A percentile compares a stretch with the other conserved stretches of the same genome.
Evolutionary conservation across 805 yeast species (phyloP).

Genomic region (Candida ipomoeae): DNA sequence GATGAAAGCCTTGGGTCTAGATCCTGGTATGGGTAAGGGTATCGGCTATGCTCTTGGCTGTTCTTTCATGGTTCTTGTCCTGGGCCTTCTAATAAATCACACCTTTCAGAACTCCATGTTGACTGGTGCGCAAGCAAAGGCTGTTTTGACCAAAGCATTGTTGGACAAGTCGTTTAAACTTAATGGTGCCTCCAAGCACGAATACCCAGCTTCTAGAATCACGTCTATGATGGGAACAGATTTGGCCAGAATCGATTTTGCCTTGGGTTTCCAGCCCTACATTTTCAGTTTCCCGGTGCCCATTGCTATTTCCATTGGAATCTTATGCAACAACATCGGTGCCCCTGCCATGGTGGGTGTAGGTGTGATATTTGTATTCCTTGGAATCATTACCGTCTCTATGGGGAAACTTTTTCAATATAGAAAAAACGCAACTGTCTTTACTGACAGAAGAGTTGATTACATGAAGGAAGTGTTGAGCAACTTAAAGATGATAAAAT

Average conservation of each 20-base stretch:
- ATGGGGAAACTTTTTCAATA: conserved; percentile 51
- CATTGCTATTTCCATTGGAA: conserved; percentile 56
- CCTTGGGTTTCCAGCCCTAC: conserved; percentile 65
- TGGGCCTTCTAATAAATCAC: conserved; percentile 48
- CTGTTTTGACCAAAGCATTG: conserved; percentile 66
- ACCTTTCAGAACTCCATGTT: conserved; percentile 57
- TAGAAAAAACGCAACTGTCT: conserved; percentile 54
- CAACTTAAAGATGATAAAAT: conserved; percentile 77
- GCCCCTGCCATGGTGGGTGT: conserved; percentile 70
- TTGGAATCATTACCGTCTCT: conserved; percentile 39
- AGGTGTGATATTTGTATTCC: conserved; percentile 50
- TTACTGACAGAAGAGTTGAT: conserved; percentile 74
- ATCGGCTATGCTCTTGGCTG: conserved; percentile 41
- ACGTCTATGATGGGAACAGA: conserved; percentile 82
- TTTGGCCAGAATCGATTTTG: conserved; percentile 73
- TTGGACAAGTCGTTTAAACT: conserved; percentile 64
- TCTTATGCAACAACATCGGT: conserved; percentile 67
- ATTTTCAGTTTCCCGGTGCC: conserved; percentile 62
- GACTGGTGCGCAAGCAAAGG: conserved; percentile 68
- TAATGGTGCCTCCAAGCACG: conserved; percentile 52
- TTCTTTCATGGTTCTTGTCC: conserved; percentile 24
- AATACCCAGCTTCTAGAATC: conserved; percentile 64
- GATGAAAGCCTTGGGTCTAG: conserved; percentile 22
- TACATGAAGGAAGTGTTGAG: conserved; percentile 74
- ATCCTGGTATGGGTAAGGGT: conserved; percentile 28